Evolutionary conservation across 2,329 filamentous ascomycete species (phyloP).

Genomic region (Penicillium fuscoglaucum): DNA sequence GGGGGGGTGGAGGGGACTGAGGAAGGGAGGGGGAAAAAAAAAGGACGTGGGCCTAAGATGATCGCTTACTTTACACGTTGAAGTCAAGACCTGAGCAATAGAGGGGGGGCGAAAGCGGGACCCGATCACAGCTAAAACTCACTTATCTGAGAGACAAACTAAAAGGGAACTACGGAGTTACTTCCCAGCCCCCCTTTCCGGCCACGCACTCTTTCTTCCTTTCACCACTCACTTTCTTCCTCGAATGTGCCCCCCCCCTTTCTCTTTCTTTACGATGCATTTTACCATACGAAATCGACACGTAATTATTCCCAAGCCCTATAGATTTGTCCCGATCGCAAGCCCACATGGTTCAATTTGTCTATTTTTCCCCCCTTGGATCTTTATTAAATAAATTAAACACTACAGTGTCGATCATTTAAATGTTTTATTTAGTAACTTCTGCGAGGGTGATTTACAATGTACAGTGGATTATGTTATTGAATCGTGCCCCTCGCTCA

Average conservation of each 20-base stretch:
- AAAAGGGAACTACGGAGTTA: neutral
- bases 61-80: constrained; percentile 26
- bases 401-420: constrained; percentile 11
- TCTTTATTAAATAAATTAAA: constrained; percentile 11
- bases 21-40: constrained; percentile 6
- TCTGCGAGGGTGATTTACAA: constrained; percentile 10
- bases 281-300: constrained; percentile 25
- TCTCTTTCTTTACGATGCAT: constrained; percentile 1
- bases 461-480: constrained; percentile 1
- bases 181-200: constrained; percentile 14
- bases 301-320: constrained; percentile 17
- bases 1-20: constrained; percentile 13
- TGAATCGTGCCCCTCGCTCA: constrained; percentile 11
- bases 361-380: neutral
- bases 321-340: constrained; percentile 16
- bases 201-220: constrained; percentile 27
- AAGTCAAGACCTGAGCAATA: constrained; percentile 2
- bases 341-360: constrained; percentile 15
- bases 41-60: constrained; percentile 24
- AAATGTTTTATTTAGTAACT: neutral
- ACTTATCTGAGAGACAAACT: neutral
- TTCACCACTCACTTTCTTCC: constrained; percentile 9
- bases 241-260: constrained; percentile 11
- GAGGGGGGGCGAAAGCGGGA: constrained; percentile 26
- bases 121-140: constrained; percentile 6